Evolutionary conservation across 495 filamentous ascomycete genomes (phyloP).

Genomic region (Pyrenula aspistea): DNA sequence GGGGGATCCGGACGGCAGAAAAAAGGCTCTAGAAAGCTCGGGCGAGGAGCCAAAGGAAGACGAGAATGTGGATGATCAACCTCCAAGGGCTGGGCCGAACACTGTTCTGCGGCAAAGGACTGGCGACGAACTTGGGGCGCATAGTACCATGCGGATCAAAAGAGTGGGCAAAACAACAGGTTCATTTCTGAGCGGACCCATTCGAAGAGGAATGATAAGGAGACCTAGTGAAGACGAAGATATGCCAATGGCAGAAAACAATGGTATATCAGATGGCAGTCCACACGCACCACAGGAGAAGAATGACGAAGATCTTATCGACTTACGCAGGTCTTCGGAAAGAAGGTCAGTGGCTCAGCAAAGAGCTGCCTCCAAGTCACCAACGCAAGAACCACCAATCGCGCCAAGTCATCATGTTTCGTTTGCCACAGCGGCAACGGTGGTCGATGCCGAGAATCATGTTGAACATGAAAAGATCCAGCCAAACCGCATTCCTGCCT

Average conservation of each 20-base stretch:
- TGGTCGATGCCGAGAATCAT: background rate
- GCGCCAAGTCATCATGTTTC: conserved; percentile 9
- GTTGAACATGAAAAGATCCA: background rate
- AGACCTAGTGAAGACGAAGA: conserved; percentile 65
- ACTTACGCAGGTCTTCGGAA: background rate
- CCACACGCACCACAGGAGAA: background rate
- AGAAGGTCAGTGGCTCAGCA: background rate
- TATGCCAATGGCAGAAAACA: conserved; percentile 14
- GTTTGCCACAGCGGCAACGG: conserved; percentile 1
- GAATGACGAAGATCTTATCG: background rate
- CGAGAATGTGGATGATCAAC: conserved; percentile 27
- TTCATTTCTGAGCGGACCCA: conserved; percentile 62
- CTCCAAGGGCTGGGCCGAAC: conserved; percentile 35
- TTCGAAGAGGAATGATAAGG: conserved; percentile 53
- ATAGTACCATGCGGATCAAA: conserved; percentile 63
- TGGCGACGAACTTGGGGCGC: conserved; percentile 44
- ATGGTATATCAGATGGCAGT: conserved; percentile 6
- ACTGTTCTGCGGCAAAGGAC: conserved; percentile 35
- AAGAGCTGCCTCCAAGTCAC: background rate
- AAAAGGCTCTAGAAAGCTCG: conserved; percentile 25
- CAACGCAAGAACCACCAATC: conserved; percentile 2
- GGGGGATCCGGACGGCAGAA: conserved; percentile 17
- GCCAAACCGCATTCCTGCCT: conserved; percentile 2
- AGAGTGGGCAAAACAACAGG: conserved; percentile 59
- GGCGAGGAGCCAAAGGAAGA: conserved; percentile 32